These are phyloP conservation scores for Cryptococcus jaspeensis DNA, from an alignment of 1,284 basidiomycete genomes.

Conservation along the genomic window DNA sequence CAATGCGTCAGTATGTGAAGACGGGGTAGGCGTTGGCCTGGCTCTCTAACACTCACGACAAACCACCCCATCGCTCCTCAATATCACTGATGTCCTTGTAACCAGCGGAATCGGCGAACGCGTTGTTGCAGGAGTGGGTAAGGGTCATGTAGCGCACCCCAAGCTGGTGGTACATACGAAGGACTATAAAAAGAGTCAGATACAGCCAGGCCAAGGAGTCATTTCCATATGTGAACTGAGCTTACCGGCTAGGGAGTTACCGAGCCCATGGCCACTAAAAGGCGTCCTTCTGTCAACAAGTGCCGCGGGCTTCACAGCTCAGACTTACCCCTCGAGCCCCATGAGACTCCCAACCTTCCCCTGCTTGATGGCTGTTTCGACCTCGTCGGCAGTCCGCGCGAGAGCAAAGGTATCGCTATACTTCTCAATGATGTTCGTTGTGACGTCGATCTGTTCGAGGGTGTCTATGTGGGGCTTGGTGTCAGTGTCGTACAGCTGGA, in stretches of 20 bases:
- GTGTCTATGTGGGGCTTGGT: conserved; percentile 59
- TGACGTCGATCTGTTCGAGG: conserved; percentile 89
- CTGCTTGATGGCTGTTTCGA: conserved; percentile 61
- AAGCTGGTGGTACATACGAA: conserved; percentile 70
- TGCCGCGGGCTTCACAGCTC: no score
- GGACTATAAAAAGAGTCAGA: conserved; percentile 29
- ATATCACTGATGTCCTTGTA: conserved; percentile 37
- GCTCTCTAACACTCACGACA: conserved; percentile 30
- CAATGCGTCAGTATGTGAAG: conserved; percentile 28
- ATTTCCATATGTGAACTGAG: not conserved
- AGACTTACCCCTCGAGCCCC: conserved; percentile 79
- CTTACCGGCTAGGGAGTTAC: conserved; percentile 73
- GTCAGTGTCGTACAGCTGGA: not conserved
- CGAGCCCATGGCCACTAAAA: conserved; percentile 76
- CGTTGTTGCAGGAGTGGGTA: conserved; percentile 86
- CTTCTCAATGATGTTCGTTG: conserved; percentile 70
- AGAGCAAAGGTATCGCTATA: conserved; percentile 76
- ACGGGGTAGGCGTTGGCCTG: conserved; percentile 35
- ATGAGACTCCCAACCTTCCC: conserved; percentile 82
- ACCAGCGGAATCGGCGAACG: conserved; percentile 84
- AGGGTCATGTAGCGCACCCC: conserved; percentile 87
- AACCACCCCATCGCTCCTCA: conserved; percentile 40
- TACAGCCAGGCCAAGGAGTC: no score
- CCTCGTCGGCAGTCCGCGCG: conserved; percentile 61
- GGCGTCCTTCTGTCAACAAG: no score